Conservation (phyloP, 805 yeast genomes). For the Metschnikowia bowlesiae region DNA sequence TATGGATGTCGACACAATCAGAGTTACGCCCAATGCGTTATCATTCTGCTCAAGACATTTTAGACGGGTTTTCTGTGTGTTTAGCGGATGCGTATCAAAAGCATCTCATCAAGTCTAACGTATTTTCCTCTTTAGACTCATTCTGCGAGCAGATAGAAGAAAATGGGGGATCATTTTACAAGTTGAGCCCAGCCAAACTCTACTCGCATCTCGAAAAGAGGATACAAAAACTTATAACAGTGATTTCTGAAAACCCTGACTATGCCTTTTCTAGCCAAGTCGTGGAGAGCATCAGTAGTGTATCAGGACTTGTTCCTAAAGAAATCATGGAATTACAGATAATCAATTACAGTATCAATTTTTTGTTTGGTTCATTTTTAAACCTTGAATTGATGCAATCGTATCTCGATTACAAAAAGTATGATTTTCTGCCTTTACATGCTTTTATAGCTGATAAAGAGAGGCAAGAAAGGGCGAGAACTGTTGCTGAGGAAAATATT, state of each 20-base stretch:
- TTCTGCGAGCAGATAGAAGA: constrained; percentile 32
- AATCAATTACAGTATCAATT: constrained; percentile 40
- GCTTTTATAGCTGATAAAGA: constrained; percentile 15
- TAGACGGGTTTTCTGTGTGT: constrained; percentile 7
- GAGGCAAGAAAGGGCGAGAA: constrained; percentile 19
- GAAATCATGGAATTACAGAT: constrained; percentile 34
- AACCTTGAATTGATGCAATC: constrained; percentile 22
- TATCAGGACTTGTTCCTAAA: constrained; percentile 25
- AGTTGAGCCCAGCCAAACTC: constrained; percentile 38
- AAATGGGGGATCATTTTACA: constrained; percentile 34
- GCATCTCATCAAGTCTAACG: background rate
- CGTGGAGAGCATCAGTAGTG: constrained; percentile 19
- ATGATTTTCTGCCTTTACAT: constrained; percentile 22
- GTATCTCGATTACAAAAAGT: constrained; percentile 13
- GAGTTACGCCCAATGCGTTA: constrained; percentile 8
- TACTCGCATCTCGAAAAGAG: constrained; percentile 35
- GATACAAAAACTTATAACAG: constrained; percentile 27
- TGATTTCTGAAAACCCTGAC: constrained; percentile 20
- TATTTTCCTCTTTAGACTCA: constrained; percentile 5
- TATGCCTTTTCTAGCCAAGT: constrained; percentile 18
- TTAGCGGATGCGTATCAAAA: background rate
- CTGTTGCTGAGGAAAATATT: constrained; percentile 26
- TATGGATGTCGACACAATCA: constrained; percentile 6
- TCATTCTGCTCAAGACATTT: constrained; percentile 12
- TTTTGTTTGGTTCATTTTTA: constrained; percentile 44